Evolutionary conservation across 2,329 filamentous ascomycete species (phyloP).

Genomic region (Trichoderma brevicompactum): DNA sequence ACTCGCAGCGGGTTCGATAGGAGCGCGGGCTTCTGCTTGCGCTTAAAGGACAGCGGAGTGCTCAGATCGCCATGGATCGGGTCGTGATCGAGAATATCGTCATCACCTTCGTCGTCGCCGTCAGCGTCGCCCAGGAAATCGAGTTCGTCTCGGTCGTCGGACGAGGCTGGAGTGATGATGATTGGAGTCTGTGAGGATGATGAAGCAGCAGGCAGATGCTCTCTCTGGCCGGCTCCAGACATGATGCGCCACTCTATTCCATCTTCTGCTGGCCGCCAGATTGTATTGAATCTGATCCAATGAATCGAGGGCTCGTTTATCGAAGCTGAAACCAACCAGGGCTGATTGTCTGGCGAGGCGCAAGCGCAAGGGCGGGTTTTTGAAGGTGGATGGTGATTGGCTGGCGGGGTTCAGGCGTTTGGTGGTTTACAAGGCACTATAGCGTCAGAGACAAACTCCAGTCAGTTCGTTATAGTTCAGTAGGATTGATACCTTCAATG

Average conservation of each 20-base stretch:
- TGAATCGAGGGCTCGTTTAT: neutral
- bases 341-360: neutral
- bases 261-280: constrained; percentile 36
- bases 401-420: neutral
- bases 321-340: constrained; percentile 7
- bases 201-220: constrained; percentile 44
- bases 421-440: neutral
- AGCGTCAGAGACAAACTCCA: neutral
- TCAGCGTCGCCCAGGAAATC: constrained; percentile 49
- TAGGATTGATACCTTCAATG: neutral
- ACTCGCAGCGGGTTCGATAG: constrained; percentile 54
- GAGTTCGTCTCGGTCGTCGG: constrained; percentile 53
- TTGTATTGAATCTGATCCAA: neutral
- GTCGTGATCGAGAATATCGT: constrained; percentile 57
- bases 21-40: constrained; percentile 60
- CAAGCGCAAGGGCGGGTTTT: neutral
- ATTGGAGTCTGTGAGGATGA: constrained; percentile 40
- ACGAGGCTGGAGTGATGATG: constrained; percentile 35
- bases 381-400: constrained; percentile 21
- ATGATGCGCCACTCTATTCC: constrained; percentile 46
- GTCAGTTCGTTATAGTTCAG: neutral
- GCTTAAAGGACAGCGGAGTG: constrained; percentile 70
- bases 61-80: constrained; percentile 56
- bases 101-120: constrained; percentile 39
- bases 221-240: constrained; percentile 44